Conservation (phyloP, 2,329 filamentous ascomycete species). For the Xylaria sp. region DNA sequence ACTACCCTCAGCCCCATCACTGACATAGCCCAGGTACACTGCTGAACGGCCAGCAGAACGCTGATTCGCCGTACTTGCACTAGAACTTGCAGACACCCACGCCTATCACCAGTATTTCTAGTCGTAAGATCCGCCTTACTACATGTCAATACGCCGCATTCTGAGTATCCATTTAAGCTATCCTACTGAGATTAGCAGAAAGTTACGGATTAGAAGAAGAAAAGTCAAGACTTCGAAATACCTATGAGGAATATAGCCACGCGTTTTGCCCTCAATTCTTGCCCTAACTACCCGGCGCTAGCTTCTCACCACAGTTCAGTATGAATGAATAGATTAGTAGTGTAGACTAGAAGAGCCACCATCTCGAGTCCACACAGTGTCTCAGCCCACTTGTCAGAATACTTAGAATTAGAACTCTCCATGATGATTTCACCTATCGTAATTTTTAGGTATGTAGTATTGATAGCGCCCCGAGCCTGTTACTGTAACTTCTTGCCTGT, state of each 20-base stretch:
- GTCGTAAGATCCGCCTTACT: no score
- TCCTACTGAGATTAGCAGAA: not conserved
- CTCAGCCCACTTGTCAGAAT: not conserved
- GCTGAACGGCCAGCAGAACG: not conserved
- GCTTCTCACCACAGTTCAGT: no score
- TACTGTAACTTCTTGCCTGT: not conserved
- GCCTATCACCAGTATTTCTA: no score
- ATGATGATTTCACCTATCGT: not conserved
- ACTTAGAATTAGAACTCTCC: not conserved
- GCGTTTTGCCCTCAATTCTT: constrained; percentile 7
- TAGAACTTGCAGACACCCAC: not conserved
- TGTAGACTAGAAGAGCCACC: not conserved
- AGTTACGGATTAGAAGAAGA: not conserved
- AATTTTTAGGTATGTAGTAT: not conserved
- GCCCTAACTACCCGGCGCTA: constrained; percentile 1
- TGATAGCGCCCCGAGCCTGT: not conserved
- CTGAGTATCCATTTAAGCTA: not conserved
- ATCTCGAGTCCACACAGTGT: constrained; percentile 24
- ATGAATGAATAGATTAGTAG: not conserved
- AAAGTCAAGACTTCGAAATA: not conserved
- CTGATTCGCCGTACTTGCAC: not conserved
- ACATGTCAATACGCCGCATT: not conserved
- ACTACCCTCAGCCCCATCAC: constrained; percentile 7
- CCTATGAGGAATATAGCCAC: not conserved
- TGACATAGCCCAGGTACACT: constrained; percentile 1